Base-by-base conservation (phyloP, 2,329 filamentous ascomycete species). In the Cytospora leucostoma region DNA sequence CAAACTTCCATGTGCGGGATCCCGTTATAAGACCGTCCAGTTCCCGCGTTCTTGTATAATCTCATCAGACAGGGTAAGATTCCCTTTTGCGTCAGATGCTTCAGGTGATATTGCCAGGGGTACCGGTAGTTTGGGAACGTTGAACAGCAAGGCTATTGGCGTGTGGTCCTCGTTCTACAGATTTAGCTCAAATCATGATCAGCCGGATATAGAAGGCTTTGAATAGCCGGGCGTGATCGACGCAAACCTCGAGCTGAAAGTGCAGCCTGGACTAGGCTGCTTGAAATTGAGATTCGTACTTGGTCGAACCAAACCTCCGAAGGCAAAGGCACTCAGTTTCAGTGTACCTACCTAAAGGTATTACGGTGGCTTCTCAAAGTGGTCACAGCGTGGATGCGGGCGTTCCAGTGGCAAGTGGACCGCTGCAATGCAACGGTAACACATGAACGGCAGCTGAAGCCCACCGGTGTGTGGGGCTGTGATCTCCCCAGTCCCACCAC, bases 201-300 rank as follows among this genome's bases (percentile, higher is more conserved):
- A 21, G 44, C 7, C 17, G n/a, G 44, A 21, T 47, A 32, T 56
- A 21, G 19, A 40, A 15, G 38, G 44, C 34, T 27, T 17, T 32
- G 49, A 54, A 37, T 49, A 13, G 50, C 54, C 17, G 53, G 33
- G 17, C 49, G 27, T 19, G 47, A 53, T 62, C 49, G 47, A n/a
- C 61, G 50, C 55, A 62, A 8, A 38, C 32, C 34, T 44, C 44
- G 47, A 64, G 61, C 64, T 66, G 64, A 64, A 49, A 66, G 59
- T 50, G n/a, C 61, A 66, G 64, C 64, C 64, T 61, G 64, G 57
- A 54, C 57, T 61, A 52, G 49, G 15, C 33, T n/a, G 44, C 13
- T 52, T 59, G 35, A 40, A 17, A 32, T 27, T 19, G 19, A 51
- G 35, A 17, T 52, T 6, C n/a, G 44, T 11, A 40, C 38, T 40